A percentile compares a stretch with the other conserved stretches of the same genome.
phyloP scores from a whole-genome alignment of 2,329 filamentous ascomycete species.

The Monilinia fructigena region DNA sequence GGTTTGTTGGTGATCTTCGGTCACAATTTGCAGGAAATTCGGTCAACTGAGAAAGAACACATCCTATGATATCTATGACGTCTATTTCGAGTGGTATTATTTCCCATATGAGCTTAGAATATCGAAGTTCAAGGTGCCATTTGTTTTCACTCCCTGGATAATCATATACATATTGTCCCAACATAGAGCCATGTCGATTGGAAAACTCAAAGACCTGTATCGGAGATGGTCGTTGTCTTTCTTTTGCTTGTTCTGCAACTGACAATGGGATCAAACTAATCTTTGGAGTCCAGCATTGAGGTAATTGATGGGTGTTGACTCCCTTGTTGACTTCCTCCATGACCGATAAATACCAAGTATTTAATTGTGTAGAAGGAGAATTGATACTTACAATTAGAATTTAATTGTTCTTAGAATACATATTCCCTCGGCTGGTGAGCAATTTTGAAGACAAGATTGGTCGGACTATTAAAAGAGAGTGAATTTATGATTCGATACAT shows the following conservation, averaged over 20 bases:
- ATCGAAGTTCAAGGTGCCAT: slow-evolving; percentile 21
- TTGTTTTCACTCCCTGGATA: slow-evolving; percentile 5
- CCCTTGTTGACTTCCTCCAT: slow-evolving; percentile 20
- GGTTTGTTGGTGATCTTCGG: slow-evolving; percentile 22
- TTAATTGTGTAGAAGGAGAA: slow-evolving; percentile 12
- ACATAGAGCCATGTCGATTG: slow-evolving; percentile 11
- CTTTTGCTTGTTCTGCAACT: slow-evolving; percentile 2
- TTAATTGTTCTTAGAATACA: slow-evolving; percentile 9
- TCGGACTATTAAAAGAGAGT: neutral
- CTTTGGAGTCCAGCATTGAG: slow-evolving; percentile 15
- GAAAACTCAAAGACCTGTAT: neutral
- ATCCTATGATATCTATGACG: slow-evolving; percentile 26
- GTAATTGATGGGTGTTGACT: slow-evolving; percentile 5
- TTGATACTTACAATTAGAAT: slow-evolving; percentile 13
- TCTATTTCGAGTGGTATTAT: slow-evolving; percentile 18
- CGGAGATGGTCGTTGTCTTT: slow-evolving; percentile 8
- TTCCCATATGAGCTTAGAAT: slow-evolving; percentile 17
- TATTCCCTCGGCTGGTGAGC: neutral
- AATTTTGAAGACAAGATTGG: neutral
- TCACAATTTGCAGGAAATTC: slow-evolving; percentile 28
- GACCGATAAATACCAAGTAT: neutral
- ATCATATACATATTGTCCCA: slow-evolving; percentile 17
- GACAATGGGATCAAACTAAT: neutral
- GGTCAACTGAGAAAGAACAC: slow-evolving; percentile 31
- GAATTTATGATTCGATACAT: slow-evolving; percentile 13